Base-by-base conservation (phyloP, 2,329 filamentous ascomycete genomes). In the Hypoxylon rubiginosum region DNA sequence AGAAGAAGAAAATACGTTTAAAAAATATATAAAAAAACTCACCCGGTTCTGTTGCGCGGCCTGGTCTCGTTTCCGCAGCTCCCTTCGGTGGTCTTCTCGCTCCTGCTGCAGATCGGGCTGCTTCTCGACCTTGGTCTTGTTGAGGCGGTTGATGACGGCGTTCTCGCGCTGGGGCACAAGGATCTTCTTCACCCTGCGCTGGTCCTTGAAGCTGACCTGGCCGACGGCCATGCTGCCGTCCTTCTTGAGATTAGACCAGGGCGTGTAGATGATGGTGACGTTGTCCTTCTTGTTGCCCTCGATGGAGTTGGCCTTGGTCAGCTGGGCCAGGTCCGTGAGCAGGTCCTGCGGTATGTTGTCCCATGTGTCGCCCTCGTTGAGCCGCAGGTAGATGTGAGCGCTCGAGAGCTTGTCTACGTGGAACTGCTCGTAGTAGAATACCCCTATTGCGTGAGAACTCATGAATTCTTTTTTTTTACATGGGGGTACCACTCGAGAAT, bases 241-340 rank as follows among this genome's bases (percentile, higher is more conserved):
- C 78, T 99, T 99, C 78, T 93, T 92, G 34, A 99, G 86, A 79
- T 99, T 99, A 48, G 92, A 92, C 94, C 96, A 98, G 6, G 96
- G 96, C 4, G 96, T 99, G 82, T 99, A 99, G 76, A 99, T 97
- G 76, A 99, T 80, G 15, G 94, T 97, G 74, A 99, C 85, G 80
- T 98, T 98, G 80, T 98, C 95, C 80, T 97, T 98, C 82, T 99
- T 99, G 84, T 99, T 99, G 69, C 96, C 96, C 84, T 99, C 96
- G 74, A 99, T 99, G 62, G 94, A 97, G 82, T 99, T 99, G 68
- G 96, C 96, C 82, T 99, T 99, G 62, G 96, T 99, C 74, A 99
- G 85, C 80, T 99, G 96, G n/a, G 92, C 96, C 74, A 96, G 93
- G 80, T 99, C 96, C 71, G 85, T 88, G 64, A 99, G 78, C 28